Evolutionary conservation across 2,329 filamentous ascomycete genomes (phyloP).

Genomic region (Dryadomyces quercivorus): DNA sequence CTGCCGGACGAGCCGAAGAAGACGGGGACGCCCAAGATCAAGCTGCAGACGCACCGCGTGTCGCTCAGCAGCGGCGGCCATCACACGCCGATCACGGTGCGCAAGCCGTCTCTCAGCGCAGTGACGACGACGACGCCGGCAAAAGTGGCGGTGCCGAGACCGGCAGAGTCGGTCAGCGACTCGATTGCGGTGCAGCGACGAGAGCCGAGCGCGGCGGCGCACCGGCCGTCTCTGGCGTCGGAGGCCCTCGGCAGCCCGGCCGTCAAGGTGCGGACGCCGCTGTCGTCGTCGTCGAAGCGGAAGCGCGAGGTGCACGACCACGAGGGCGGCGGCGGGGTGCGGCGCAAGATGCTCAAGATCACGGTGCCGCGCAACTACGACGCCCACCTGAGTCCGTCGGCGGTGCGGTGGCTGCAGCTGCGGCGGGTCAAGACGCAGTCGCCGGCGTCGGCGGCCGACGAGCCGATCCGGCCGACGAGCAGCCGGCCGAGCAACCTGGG

Average conservation of each 20-base stretch:
- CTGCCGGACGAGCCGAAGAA: conserved; percentile 8
- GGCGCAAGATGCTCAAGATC: conserved; percentile 17
- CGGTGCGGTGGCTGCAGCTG: conserved; percentile 10
- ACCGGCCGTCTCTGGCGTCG: too few species aligned
- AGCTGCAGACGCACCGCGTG: conserved; percentile 10
- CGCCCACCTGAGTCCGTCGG: conserved; percentile 7
- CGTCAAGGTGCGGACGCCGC: not conserved
- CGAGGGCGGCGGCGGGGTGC: conserved; percentile 6
- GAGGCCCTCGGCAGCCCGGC: too few species aligned
- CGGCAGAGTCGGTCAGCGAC: conserved; percentile 8
- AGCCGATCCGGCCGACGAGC: not conserved
- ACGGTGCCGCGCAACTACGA: conserved; percentile 7
- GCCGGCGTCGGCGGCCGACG: not conserved
- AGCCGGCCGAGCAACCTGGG: not conserved
- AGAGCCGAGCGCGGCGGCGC: too few species aligned
- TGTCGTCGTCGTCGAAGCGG: conserved; percentile 13
- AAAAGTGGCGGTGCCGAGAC: not conserved
- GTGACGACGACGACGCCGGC: not conserved
- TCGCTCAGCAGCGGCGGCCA: not conserved
- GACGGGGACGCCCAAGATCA: conserved; percentile 10
- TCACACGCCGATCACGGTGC: conserved; percentile 7
- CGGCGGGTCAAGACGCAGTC: not conserved
- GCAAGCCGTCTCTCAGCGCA: conserved; percentile 15
- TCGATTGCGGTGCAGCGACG: conserved; percentile 11
- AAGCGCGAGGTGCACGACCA: conserved; percentile 17